Base-by-base conservation (phyloP, 176 grass and related monocot species). In the Thalia dealbata region DNA sequence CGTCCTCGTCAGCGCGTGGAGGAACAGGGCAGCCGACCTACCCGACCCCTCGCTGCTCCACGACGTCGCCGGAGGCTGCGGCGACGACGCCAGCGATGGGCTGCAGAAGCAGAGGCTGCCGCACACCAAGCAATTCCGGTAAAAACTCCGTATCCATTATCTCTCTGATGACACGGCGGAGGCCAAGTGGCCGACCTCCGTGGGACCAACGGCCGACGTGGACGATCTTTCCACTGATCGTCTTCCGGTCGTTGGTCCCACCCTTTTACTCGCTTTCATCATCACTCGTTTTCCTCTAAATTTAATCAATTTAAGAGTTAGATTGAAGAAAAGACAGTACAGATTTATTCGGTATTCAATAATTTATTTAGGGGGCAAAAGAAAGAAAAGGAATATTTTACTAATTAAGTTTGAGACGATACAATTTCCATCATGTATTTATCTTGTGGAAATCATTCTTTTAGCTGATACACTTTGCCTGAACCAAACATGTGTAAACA, bases 91-190 rank as follows among this genome's bases (percentile, higher is more conserved):
- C 32, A 38, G 4, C 32, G 32, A 61, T 42, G 28, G 50, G 48
- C 19, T 73, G 21, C 0, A 50, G 21, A 81, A 88, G 70, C 43
- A 73, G 2, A 89, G 73, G 73, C 25, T 89, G 54, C 82, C 82
- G 0, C 87, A 73, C 73, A 76, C 71, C 45, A 80, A 80, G 27
- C 32, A 89, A 7, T 89, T 48, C 82, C 81, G 86, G 86, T 84
- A 70, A 54, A 3, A 15, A 35, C 22, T 46, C 28, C 22, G 14
- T 18, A 25, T 16, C 35, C 48, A 12, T 10, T 67, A 7, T 1
- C 30, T 1, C 3, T 16, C 43, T 75, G 61, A 30, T 28, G 61
- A 29, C 22, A 29, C 22, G 54, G 52, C 52, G 1, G 14, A 21
- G 3, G 0, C 14, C 21, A n/a, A 58, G 6, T 58, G 18, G 54